Base-by-base conservation (phyloP, 495 filamentous ascomycete genomes). In the Neurospora sp. region DNA sequence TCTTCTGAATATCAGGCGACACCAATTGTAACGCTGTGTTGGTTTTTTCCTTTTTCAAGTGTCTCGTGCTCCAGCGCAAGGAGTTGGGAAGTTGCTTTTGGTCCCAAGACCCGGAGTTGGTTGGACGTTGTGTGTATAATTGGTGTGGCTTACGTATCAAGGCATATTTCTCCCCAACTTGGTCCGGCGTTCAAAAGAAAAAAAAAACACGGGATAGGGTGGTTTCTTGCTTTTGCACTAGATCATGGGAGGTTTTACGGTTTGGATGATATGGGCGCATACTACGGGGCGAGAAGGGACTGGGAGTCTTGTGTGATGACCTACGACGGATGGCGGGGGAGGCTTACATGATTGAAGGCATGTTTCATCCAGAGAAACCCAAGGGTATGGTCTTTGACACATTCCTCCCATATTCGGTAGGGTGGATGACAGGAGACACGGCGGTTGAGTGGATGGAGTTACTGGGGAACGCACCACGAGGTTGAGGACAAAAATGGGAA, bases 11-110 rank as follows among this genome's bases (percentile, higher is more conserved):
- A 31, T 9, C 22, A 37, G 53, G 53, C 53, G 53, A 35, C 14
- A 66, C 53, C 53, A 66, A 66, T 18, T 66, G 53, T 66, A 35
- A 35, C 18, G 27, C 27, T 16, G 53, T 66, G 53, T 66, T 14
- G 53, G 53, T 8, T 35, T 39, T 39, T 40, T 70, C 18, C 41
- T 73, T 73, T 73, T 69, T 61, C 42, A 73, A 70, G 68, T 66
- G 68, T 73, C 69, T 37, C 69, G 68, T 40, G 68, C 72, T 70
- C 72, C 72, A 73, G 72, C 53, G 53, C 68, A 66, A 70, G 72
- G 72, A 73, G 72, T 73, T 73, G 68, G 68, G 72, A 73, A 69
- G 69, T 40, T 41, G 68, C 68, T 42, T 70, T 73, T 38, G 41
- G 48, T 48, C 39, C 41, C 69, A 70, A 40, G 69, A 27, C 68